Percentiles rank a stretch among this genome's conserved stretches.
Evolutionary conservation across 305 asterid species (phyloP).

Genomic region (Ilex paraguariensis): DNA sequence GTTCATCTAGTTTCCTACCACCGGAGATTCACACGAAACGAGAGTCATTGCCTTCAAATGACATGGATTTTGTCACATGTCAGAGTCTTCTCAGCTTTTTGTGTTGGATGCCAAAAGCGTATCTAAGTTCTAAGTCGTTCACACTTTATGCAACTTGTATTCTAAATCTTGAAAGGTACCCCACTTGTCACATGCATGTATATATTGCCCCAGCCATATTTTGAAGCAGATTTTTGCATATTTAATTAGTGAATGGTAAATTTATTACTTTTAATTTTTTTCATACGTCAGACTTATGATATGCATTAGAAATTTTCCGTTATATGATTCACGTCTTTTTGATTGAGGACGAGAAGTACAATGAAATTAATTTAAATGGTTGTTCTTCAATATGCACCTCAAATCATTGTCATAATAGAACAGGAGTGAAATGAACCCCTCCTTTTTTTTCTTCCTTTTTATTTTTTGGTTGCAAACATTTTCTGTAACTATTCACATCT

Average conservation of each 20-base stretch:
- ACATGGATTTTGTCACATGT: constrained; percentile 41
- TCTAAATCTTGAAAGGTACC: constrained; percentile 91
- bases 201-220: background rate
- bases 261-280: too few relatives aligned
- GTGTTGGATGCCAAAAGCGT: constrained; percentile 75
- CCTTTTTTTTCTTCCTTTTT: too few relatives aligned
- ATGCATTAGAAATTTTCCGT: too few relatives aligned
- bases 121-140: constrained; percentile 54
- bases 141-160: constrained; percentile 47
- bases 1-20: constrained; percentile 16
- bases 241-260: background rate
- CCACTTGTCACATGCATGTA: constrained; percentile 2
- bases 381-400: too few relatives aligned
- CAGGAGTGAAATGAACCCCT: too few relatives aligned
- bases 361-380: too few relatives aligned
- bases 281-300: too few relatives aligned
- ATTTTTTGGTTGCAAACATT: too few relatives aligned
- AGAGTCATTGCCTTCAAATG: constrained; percentile 15
- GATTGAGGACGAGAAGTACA: too few relatives aligned
- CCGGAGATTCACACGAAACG: constrained; percentile 32
- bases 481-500: too few relatives aligned
- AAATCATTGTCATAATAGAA: too few relatives aligned
- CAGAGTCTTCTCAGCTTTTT: constrained; percentile 51
- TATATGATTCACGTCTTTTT: too few relatives aligned
- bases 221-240: background rate